Base-by-base conservation (phyloP, 2,329 filamentous ascomycete species). In the Zarea fungicola region DNA sequence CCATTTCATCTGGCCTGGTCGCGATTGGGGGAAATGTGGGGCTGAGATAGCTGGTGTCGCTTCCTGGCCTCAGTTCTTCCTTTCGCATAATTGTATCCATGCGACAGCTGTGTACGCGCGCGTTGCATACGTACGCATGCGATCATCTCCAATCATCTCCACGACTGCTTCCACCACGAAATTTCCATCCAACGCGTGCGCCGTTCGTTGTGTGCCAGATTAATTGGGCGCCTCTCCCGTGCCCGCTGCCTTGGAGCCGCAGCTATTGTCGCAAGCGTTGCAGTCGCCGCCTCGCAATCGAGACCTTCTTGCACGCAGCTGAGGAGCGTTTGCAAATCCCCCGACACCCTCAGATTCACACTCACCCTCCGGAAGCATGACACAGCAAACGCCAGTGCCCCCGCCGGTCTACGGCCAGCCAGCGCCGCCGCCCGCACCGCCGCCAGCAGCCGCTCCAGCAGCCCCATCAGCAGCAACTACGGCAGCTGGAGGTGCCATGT, bases 401-500 rank as follows among this genome's bases (percentile, higher is more conserved):
- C 45, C 37, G 9, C 45, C 45, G 9, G 45, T 48, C 3, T 48
- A 48, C 47, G 60, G 59, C 22, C 62, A 65, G 51, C 59, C 65
- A 18, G 60, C 57, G 23, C 61, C 65, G 23, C 62, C 66, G 48
- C 67, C 68, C 22, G 62, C 62, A 49, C 45, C 43, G n/a, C 42
- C 54, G 8, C 47, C 53, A 26, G 43, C 56, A 48, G 41, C 56
- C 6, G 54, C 56, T 22, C 40, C 58, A 13, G 60, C 70, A 6
- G 53, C 56, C 22, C 35, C 58, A n/a, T n/a, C n/a, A 10, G 60
- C 70, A 16, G 56, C 67, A 5, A 53, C 64, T 29, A 52, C 64
- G 25, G 54, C 69, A 2, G 60, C 68, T 6, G 60, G 58, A 6
- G 55, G 59, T 18, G 65, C 70, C 9, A 84, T 89, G 69, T 89